Base-by-base conservation (phyloP, 805 yeast genomes). In the Candida odintsovae region DNA sequence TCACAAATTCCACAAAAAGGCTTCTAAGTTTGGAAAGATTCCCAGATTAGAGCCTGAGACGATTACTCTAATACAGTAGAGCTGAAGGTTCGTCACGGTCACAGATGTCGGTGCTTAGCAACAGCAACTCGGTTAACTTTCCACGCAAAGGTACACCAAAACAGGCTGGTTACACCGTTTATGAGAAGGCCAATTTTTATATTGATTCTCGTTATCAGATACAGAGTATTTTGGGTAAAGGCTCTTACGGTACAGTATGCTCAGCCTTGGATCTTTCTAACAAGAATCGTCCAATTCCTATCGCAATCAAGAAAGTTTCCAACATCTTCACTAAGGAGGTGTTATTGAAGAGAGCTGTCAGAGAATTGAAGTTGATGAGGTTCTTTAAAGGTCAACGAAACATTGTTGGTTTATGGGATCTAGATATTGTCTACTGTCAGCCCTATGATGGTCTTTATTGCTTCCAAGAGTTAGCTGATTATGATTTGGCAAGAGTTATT, bases 401-500 rank as follows among this genome's bases (percentile, higher is more conserved):
- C 63, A 86, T 90, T 40, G 80, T 90, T 19, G 76, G 77, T 37
- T 69, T 90, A 43, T 64, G 86, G 19, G 95, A 90, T 57, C 71
- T 86, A 38, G 96, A 89, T 58, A 67, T 89, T 23, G 80, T 87
- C 15, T 68, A 74, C 39, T 67, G 70, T 23, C 69, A 73, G 46
- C 94, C 92, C 0, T 88, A 75, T 62, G 92, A 86, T 49, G 98
- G 98, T 0, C 72, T 90, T 23, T 90, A 90, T 61, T 86, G 96
- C 62, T 85, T 82, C 61, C 95, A 90, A 62, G 97, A 90, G 59
- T 70, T 86, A 48, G 79, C 86, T 56, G 95, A 87, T 55, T 83
- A 77, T 59, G 97, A 90, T 63, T 70, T 90, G 51, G 83, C 90
- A 1, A 70, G 78, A 48, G 90, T 90, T n/a, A 83, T 90, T 36